These are phyloP conservation scores for Solanum tarijense DNA, from an alignment of 257 asterid genomes.

Conservation along the genomic window DNA sequence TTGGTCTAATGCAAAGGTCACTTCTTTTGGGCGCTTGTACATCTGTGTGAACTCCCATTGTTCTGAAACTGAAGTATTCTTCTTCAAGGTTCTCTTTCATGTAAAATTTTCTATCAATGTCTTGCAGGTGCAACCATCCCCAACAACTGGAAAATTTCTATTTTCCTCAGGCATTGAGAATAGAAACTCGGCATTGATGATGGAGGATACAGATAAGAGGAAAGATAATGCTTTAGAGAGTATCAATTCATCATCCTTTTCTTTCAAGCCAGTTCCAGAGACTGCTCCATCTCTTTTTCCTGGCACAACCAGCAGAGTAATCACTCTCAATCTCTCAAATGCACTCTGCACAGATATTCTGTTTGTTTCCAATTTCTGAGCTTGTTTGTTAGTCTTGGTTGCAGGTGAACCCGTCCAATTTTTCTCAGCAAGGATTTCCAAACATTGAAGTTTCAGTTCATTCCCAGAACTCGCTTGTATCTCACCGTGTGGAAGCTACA, in stretches of 20 bases:
- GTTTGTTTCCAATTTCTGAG: not conserved
- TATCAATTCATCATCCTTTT: slow-evolving; percentile 46
- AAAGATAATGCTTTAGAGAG: slow-evolving; percentile 41
- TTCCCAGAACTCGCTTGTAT: slow-evolving; percentile 18
- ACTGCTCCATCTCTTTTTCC: slow-evolving; percentile 35
- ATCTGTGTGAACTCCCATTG: not conserved
- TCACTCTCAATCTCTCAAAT: not conserved
- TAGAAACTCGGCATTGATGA: slow-evolving; percentile 17
- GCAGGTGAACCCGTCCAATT: slow-evolving; percentile 22
- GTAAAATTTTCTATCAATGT: not conserved
- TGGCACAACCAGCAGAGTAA: slow-evolving; percentile 38
- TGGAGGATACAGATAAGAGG: slow-evolving; percentile 31
- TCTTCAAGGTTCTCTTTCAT: not conserved
- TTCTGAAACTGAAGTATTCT: not conserved
- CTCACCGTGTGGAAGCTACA: slow-evolving; percentile 16
- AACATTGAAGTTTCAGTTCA: slow-evolving; percentile 24
- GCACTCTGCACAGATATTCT: not conserved
- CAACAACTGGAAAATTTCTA: slow-evolving; percentile 68
- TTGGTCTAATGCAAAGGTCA: not conserved
- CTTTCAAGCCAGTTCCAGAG: slow-evolving; percentile 44
- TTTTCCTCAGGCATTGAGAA: slow-evolving; percentile 22
- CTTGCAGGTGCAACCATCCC: slow-evolving; percentile 45
- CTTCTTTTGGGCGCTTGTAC: not conserved
- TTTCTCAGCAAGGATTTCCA: slow-evolving; percentile 36
- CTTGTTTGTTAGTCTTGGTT: slow-evolving; percentile 8